These are phyloP conservation scores for Ampelomyces quisqualis DNA, from an alignment of 2,329 filamentous ascomycete genomes.

Conservation along the genomic window DNA sequence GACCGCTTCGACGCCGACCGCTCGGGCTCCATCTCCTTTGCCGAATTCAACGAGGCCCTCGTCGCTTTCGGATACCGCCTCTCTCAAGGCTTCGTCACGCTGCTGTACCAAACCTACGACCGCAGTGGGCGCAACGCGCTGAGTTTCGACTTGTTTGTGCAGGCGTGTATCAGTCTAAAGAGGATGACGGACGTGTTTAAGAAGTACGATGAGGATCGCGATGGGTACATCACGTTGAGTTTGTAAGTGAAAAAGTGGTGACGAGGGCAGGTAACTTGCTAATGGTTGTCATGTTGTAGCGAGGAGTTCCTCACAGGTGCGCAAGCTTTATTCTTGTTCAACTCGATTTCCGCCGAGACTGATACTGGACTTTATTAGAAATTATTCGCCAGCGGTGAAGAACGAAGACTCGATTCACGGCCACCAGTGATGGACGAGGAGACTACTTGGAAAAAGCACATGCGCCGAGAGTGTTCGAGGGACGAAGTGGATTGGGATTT, in stretches of 20 bases:
- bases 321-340: conserved; percentile 57
- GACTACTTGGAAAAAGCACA: not conserved
- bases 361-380: conserved; percentile 55
- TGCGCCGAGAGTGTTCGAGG: not conserved
- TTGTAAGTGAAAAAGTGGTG: conserved; percentile 49
- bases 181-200: conserved; percentile 99
- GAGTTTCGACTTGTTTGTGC: conserved; percentile 90
- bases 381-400: conserved; percentile 42
- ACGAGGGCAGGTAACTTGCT: conserved; percentile 1
- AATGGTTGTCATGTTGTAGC: conserved; percentile 27
- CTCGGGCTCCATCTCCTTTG: conserved; percentile 79
- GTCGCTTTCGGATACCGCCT: conserved; percentile 90
- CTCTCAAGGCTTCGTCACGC: conserved; percentile 76
- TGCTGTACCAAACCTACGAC: conserved; percentile 88
- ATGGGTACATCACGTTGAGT: conserved; percentile 71
- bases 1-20: conserved; percentile 91
- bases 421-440: not conserved
- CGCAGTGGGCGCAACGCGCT: conserved; percentile 50
- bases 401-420: not conserved
- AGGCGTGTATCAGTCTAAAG: conserved; percentile 94
- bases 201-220: conserved; percentile 94
- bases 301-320: conserved; percentile 58
- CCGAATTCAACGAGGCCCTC: conserved; percentile 87
- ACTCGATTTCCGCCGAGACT: conserved; percentile 53
- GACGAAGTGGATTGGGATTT: too few species aligned